Conservation (phyloP, 805 yeast species). For the Metschnikowia cubensis region DNA sequence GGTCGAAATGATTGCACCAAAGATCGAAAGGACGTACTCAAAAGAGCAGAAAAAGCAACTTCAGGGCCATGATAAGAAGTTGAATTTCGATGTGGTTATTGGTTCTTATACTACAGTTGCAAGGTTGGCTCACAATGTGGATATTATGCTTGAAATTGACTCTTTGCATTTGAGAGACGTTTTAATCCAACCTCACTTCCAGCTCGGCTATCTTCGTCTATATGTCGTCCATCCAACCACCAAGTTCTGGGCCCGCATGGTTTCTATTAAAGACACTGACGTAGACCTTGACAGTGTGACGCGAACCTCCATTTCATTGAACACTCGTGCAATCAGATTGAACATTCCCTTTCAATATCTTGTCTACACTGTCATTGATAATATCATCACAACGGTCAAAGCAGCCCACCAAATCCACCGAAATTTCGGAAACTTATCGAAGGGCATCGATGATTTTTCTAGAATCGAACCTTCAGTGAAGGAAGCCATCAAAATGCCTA, state of each 20-base stretch:
- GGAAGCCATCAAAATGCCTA: conserved; percentile 50
- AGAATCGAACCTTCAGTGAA: conserved; percentile 33
- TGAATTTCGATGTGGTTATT: conserved; percentile 29
- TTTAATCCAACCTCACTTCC: conserved; percentile 25
- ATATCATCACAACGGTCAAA: conserved; percentile 63
- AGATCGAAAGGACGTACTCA: conserved; percentile 25
- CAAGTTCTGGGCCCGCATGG: conserved; percentile 36
- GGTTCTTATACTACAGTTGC: conserved; percentile 38
- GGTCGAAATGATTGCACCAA: conserved; percentile 32
- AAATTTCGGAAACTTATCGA: conserved; percentile 38
- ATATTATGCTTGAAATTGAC: conserved; percentile 45
- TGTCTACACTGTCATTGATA: conserved; percentile 77
- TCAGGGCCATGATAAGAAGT: conserved; percentile 15
- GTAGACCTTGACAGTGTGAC: conserved; percentile 17
- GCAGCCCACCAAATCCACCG: conserved; percentile 56
- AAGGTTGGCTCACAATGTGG: conserved; percentile 45
- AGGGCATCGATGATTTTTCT: conserved; percentile 25
- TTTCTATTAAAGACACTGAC: conserved; percentile 30
- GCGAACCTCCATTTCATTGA: conserved; percentile 7
- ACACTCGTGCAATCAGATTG: conserved; percentile 41
- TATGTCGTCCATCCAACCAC: conserved; percentile 51
- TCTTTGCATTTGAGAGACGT: conserved; percentile 25
- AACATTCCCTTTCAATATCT: conserved; percentile 70
- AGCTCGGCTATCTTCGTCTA: conserved; percentile 37
- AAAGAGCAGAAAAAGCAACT: conserved; percentile 23